Evolutionary conservation across 495 filamentous ascomycete species (phyloP).

Genomic region (Thermochaetoides thermophila): DNA sequence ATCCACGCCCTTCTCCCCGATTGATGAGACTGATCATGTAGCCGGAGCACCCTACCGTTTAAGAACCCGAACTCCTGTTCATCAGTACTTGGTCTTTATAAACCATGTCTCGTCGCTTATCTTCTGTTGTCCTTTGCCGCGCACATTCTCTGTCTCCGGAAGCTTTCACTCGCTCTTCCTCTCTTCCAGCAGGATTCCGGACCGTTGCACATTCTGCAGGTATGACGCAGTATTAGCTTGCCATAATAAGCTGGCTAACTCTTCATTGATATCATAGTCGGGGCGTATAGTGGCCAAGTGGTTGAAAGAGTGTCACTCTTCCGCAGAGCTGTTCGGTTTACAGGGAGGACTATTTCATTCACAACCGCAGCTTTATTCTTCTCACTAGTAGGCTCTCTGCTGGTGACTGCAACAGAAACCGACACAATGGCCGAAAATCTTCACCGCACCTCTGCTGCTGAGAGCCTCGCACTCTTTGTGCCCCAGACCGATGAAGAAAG

Average conservation of each 20-base stretch:
- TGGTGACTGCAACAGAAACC: conserved; percentile 35
- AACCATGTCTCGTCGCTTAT: conserved; percentile 9
- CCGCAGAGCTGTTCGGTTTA: conserved; percentile 16
- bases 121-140: conserved; percentile 8
- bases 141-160: not conserved
- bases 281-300: not conserved
- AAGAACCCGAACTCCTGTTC: conserved; percentile 1
- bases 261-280: too few species aligned
- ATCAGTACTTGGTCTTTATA: not conserved
- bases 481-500: conserved; percentile 45
- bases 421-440: conserved; percentile 30
- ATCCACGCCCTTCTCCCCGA: too few species aligned
- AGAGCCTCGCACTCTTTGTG: conserved; percentile 52
- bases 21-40: too few species aligned
- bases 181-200: conserved; percentile 3
- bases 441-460: too few species aligned
- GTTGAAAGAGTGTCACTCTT: conserved; percentile 8
- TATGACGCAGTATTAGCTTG: not conserved
- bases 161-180: not conserved
- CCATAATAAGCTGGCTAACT: not conserved
- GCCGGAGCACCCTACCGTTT: conserved; percentile 1
- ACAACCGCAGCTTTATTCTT: too few species aligned
- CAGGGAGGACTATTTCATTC: conserved; percentile 27
- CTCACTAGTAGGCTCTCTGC: conserved; percentile 42
- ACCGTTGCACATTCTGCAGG: conserved; percentile 5